phyloP scores from a whole-genome alignment of 2,329 filamentous ascomycete genomes.

The Rutstroemia sp. region DNA sequence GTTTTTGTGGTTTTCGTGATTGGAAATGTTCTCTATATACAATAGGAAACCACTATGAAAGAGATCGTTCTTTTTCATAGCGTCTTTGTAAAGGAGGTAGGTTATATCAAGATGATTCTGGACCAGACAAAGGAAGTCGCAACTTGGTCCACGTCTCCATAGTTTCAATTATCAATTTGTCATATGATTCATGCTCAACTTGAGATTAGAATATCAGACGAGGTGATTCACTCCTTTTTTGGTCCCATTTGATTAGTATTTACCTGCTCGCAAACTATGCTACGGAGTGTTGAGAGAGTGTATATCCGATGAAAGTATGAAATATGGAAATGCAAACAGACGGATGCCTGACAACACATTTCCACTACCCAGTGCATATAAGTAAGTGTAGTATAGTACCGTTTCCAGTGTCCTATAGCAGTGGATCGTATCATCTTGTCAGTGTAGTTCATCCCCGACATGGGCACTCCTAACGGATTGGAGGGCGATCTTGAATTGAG shows the following conservation, averaged over 20 bases:
- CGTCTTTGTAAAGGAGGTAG: background rate
- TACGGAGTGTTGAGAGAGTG: background rate
- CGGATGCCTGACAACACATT: background rate
- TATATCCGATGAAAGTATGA: background rate
- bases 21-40: background rate
- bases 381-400: background rate
- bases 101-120: too few relatives aligned
- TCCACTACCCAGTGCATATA: background rate
- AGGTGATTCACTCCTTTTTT: background rate
- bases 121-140: too few relatives aligned
- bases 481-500: background rate
- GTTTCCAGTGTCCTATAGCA: too few relatives aligned
- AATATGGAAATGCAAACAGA: background rate
- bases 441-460: too few relatives aligned
- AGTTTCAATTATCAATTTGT: too few relatives aligned
- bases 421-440: too few relatives aligned
- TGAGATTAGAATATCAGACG: too few relatives aligned
- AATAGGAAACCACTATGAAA: background rate
- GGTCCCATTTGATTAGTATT: background rate
- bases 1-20: background rate
- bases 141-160: too few relatives aligned
- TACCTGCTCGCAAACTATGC: background rate
- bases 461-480: background rate
- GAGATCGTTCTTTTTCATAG: background rate
- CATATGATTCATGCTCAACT: too few relatives aligned